These are phyloP conservation scores for Telopea speciosissima DNA, from an alignment of 177 flowering plant genomes.

Conservation along the genomic window DNA sequence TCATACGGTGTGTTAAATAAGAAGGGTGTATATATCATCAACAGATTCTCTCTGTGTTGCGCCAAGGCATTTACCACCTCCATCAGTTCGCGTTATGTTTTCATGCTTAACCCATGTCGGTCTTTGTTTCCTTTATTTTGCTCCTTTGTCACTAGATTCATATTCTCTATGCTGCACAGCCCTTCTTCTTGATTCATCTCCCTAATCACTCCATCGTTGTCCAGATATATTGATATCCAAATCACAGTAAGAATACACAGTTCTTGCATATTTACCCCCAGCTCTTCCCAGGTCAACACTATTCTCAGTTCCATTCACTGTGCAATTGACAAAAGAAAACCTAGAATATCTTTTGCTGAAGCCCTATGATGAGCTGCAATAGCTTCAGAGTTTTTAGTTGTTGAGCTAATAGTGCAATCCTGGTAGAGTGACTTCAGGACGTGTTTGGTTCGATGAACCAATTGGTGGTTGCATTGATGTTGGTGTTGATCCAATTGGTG, in stretches of 20 bases:
- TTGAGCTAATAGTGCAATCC: constrained; percentile 63
- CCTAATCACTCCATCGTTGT: constrained; percentile 79
- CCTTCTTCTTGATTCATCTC: constrained; percentile 41
- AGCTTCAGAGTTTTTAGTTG: constrained; percentile 52
- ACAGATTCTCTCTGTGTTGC: too few relatives aligned
- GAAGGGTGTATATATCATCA: too few relatives aligned
- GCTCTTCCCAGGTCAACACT: constrained; percentile 66
- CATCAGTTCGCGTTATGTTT: too few relatives aligned
- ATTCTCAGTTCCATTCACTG: constrained; percentile 53
- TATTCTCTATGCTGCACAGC: constrained; percentile 66
- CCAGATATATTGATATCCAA: constrained; percentile 49
- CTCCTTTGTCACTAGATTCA: constrained; percentile 66
- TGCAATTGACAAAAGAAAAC: constrained; percentile 75
- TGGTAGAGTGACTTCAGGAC: too few relatives aligned
- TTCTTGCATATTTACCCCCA: constrained; percentile 82
- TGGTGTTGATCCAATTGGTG: too few relatives aligned
- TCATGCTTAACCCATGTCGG: too few relatives aligned
- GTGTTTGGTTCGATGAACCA: neutral
- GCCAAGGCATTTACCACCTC: too few relatives aligned
- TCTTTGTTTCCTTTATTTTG: too few relatives aligned
- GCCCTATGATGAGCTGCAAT: constrained; percentile 85
- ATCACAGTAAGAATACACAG: constrained; percentile 50
- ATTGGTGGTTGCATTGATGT: too few relatives aligned
- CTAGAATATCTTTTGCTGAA: constrained; percentile 46
- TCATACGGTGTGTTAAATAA: too few relatives aligned